A percentile compares a stretch with the other conserved stretches of the same genome.
phyloP scores from a whole-genome alignment of 2,329 filamentous ascomycete species.

The Colletotrichum chlorophyti region DNA sequence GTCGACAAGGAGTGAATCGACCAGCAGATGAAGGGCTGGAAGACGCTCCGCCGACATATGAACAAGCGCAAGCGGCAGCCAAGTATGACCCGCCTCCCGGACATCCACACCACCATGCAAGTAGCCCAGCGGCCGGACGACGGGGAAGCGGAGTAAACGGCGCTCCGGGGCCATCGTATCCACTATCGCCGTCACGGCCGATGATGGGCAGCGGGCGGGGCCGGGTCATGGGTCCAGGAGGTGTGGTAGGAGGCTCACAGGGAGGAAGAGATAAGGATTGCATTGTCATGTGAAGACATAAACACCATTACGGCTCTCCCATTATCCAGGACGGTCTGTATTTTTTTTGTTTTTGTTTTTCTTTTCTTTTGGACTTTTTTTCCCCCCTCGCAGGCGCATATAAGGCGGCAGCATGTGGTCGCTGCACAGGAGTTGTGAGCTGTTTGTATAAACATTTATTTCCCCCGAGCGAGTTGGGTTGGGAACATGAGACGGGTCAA shows the following conservation, averaged over 20 bases:
- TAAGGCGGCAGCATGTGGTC: too few species aligned
- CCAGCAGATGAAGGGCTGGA: constrained; percentile 48
- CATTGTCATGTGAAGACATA: constrained; percentile 51
- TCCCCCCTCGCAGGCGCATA: neutral
- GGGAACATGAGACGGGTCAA: constrained; percentile 1
- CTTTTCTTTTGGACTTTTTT: neutral
- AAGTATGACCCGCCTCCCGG: constrained; percentile 60
- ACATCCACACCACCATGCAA: constrained; percentile 56
- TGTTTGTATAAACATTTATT: neutral
- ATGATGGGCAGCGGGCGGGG: constrained; percentile 23
- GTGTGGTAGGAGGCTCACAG: constrained; percentile 16
- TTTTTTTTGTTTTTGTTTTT: neutral
- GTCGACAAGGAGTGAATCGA: constrained; percentile 44
- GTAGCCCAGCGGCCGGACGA: constrained; percentile 38
- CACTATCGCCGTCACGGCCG: constrained; percentile 10
- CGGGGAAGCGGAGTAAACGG: constrained; percentile 12
- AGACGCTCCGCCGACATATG: constrained; percentile 64
- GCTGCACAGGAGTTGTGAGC: too few species aligned
- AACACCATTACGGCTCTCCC: neutral
- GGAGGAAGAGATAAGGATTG: constrained; percentile 46
- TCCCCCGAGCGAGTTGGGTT: constrained; percentile 19
- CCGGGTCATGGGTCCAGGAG: constrained; percentile 18
- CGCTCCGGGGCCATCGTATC: constrained; percentile 16
- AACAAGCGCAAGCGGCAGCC: constrained; percentile 59
- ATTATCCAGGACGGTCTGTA: constrained; percentile 12